These are phyloP conservation scores for Cinnamomum micranthum DNA, from an alignment of 164 flowering plant species.

Conservation along the genomic window DNA sequence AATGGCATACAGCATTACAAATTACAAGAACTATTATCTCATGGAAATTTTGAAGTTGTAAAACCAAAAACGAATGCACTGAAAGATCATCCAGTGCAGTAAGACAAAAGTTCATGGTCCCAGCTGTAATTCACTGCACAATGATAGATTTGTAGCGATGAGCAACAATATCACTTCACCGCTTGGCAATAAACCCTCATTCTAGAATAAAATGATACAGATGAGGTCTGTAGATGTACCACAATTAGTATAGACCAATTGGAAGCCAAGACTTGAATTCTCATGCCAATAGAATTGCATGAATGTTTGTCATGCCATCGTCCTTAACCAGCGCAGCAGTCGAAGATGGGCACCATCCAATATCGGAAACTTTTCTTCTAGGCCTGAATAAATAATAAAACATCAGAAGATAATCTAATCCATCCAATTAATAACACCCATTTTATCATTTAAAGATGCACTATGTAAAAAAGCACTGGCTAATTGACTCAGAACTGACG, in stretches of 20 bases:
- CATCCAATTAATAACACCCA: neutral
- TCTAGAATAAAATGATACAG: neutral
- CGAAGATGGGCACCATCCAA: slow-evolving; percentile 72
- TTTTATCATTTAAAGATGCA: too few species aligned
- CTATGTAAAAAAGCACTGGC: too few species aligned
- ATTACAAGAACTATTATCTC: neutral
- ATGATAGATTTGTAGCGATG: neutral
- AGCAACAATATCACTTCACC: neutral
- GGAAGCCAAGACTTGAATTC: neutral
- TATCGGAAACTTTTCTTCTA: slow-evolving; percentile 65
- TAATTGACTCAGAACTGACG: too few species aligned
- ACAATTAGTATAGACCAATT: neutral
- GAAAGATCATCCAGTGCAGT: neutral
- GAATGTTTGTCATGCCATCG: slow-evolving; percentile 47
- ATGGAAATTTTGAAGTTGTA: too few species aligned
- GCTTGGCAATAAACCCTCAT: neutral
- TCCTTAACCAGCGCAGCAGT: slow-evolving; percentile 82
- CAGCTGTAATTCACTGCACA: neutral
- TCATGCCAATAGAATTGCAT: neutral
- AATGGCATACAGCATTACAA: too few species aligned
- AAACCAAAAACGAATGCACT: neutral
- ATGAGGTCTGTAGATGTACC: neutral
- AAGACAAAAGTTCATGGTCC: neutral
- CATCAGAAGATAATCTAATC: neutral
- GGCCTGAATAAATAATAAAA: slow-evolving; percentile 35